phyloP scores from a whole-genome alignment of 305 asterid genomes.

The Fraxinus xanthoxyloides region DNA sequence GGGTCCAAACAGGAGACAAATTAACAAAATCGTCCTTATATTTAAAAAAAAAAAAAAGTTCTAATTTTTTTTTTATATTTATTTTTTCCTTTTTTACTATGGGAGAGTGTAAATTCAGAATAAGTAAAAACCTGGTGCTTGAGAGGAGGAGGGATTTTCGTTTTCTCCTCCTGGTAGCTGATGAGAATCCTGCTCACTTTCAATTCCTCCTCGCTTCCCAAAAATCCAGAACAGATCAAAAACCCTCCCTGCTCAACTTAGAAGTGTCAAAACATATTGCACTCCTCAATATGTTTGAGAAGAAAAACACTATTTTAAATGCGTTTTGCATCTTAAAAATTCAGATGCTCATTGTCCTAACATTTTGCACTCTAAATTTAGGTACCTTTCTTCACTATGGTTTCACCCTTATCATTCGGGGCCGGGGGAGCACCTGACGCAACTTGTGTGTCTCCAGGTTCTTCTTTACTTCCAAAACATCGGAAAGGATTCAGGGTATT shows the following conservation, averaged over 20 bases:
- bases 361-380: not conserved
- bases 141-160: not conserved
- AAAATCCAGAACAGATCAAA: conserved; percentile 2
- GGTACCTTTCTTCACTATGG: conserved; percentile 18
- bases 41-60: no score
- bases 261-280: not conserved
- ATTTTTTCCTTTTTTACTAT: no score
- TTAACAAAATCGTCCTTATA: not conserved
- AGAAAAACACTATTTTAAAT: not conserved
- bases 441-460: not conserved
- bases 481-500: conserved; percentile 35
- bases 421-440: not conserved
- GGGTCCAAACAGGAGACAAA: no score
- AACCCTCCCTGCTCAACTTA: not conserved
- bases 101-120: not conserved
- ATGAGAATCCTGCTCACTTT: not conserved
- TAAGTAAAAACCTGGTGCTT: not conserved
- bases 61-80: no score
- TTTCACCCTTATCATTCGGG: not conserved
- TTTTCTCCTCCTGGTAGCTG: not conserved
- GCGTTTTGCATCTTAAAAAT: not conserved
- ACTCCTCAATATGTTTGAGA: not conserved
- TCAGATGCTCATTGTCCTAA: not conserved
- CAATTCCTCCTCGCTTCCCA: not conserved
- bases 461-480: conserved; percentile 25